These are phyloP conservation scores for Rhizoclosmatium sp. DNA, from an alignment of 192 early-diverging fungal species.

Conservation along the genomic window DNA sequence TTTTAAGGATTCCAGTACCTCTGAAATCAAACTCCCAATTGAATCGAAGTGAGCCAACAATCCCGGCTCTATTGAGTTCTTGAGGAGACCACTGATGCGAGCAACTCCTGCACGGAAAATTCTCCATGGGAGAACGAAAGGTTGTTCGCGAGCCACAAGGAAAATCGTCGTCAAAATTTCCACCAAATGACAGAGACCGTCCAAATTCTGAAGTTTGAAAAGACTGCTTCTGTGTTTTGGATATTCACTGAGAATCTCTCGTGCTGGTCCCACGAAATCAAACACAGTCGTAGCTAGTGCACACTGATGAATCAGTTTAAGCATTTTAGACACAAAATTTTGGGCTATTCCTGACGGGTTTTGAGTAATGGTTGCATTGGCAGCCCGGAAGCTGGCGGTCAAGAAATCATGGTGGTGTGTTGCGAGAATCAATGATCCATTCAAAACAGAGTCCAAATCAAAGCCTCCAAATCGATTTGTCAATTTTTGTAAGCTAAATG, in stretches of 20 bases:
- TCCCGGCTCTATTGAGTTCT: not conserved
- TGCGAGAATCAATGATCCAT: not conserved
- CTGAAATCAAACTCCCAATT: not conserved
- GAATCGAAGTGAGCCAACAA: not conserved
- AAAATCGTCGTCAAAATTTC: slow-evolving; percentile 19
- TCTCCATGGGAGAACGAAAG: slow-evolving; percentile 20
- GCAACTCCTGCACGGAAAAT: not conserved
- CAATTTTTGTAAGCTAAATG: not conserved
- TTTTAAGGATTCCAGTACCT: not conserved
- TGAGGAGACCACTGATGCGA: not conserved
- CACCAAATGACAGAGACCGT: not conserved
- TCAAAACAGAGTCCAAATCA: slow-evolving; percentile 11
- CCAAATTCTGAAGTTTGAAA: not conserved
- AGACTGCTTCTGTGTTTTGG: not conserved
- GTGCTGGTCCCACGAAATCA: slow-evolving; percentile 3
- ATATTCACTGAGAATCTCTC: not conserved
- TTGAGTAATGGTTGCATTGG: not conserved
- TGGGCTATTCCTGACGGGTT: not conserved
- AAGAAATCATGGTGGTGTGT: not conserved
- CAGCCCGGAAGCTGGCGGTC: not conserved
- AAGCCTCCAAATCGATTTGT: not conserved
- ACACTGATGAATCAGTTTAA: not conserved
- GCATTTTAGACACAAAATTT: not conserved
- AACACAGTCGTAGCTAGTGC: not conserved
- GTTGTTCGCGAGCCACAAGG: not conserved